Evolutionary conservation across 306 rosid species (phyloP), one percentile per base, ranked within the genome.

Genomic region (Biancaea sappan): DNA sequence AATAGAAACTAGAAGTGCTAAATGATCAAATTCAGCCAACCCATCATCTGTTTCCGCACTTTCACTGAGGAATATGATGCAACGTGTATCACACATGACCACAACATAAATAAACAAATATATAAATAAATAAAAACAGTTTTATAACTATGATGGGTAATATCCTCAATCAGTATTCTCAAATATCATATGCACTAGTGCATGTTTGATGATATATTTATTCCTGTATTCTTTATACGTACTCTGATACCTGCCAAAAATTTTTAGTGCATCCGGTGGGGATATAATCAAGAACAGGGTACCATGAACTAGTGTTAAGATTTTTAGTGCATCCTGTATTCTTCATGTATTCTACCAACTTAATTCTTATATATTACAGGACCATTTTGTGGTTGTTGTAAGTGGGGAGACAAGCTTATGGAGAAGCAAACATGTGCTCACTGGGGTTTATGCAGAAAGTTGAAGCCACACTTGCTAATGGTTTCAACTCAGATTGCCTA

Each of bases 381-480:
- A 83, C 56, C 35, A 26, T 74, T 10, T 19, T 79, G 51, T 79
- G 76, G 50, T 69, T 73, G 59, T 56, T 77, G 69, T 32, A 66
- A 70, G 28, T 62, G 74, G 24, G 68, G 19, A 56, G 41, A 16
- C 37, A 57, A 16, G 50, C 43, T 9, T 18, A 26, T 86, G 87
- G 86, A 62, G 28, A 25, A 46, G 22, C 66, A 82, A 18, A 56
- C 3, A 6, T 15, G 5, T 38, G 32, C 61, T 34, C 8, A 29
- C 40, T 46, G 63, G 78, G 43, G 72, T 46, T 8, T 64, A 12
- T 85, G 3, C 72, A 79, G 22, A 53, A 87, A 79, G 73, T 88
- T 86, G 69, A 89, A 88, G 76, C 91, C 98, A 53, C 98, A 94
- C 74, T 2, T 91, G 21, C 72, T 89, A 28, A 89, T 94, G 96